These are phyloP conservation scores for Ogataea corticis DNA, from an alignment of 805 yeast species.

Conservation along the genomic window DNA sequence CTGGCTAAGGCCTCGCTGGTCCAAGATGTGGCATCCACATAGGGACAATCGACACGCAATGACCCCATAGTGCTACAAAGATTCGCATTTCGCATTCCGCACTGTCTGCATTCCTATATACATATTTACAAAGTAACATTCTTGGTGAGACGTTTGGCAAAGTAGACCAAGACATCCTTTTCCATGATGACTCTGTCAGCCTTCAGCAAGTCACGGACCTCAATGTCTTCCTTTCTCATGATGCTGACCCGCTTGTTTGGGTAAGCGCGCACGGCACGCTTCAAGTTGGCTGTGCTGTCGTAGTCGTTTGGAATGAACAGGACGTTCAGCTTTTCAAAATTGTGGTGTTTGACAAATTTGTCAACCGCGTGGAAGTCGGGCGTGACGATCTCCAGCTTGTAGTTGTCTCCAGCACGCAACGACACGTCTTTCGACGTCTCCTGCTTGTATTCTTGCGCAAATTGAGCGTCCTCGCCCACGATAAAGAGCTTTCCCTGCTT, in stretches of 20 bases:
- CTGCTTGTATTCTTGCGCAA: slow-evolving; percentile 9
- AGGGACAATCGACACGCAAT: too few species aligned
- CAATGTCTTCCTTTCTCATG: slow-evolving; percentile 72
- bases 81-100: too few species aligned
- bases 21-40: too few species aligned
- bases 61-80: too few species aligned
- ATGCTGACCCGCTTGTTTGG: slow-evolving; percentile 58
- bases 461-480: slow-evolving; percentile 51
- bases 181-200: slow-evolving; percentile 79
- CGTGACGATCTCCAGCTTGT: slow-evolving; percentile 30
- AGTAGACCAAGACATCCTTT: slow-evolving; percentile 66
- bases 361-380: slow-evolving; percentile 32
- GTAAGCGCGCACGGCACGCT: slow-evolving; percentile 54
- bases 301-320: slow-evolving; percentile 65
- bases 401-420: slow-evolving; percentile 29
- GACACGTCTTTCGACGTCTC: slow-evolving; percentile 7
- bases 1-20: too few species aligned
- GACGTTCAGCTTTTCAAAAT: slow-evolving; percentile 51
- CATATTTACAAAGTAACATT: slow-evolving; percentile 17
- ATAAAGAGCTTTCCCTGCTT: slow-evolving; percentile 70
- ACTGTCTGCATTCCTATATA: slow-evolving; percentile 8
- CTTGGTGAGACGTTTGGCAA: slow-evolving; percentile 30
- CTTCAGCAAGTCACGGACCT: slow-evolving; percentile 79
- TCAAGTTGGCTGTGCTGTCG: slow-evolving; percentile 49
- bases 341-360: slow-evolving; percentile 47